phyloP scores from a whole-genome alignment of 352 stramenopile species.

The Thraustochytrium striatum region DNA sequence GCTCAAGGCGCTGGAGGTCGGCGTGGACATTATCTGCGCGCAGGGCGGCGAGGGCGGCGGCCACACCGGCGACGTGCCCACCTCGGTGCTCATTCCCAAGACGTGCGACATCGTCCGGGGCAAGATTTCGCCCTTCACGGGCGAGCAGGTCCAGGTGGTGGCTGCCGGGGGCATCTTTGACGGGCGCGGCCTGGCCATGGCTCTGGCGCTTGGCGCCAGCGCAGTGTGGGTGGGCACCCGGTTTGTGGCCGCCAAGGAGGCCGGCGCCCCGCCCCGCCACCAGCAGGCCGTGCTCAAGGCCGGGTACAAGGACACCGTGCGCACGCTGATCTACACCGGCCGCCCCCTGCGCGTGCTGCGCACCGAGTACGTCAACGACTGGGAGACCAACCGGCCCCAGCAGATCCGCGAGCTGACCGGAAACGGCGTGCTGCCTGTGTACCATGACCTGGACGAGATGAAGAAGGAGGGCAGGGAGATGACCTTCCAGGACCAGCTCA shows the following conservation, averaged over 20 bases:
- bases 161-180: conserved; percentile 48
- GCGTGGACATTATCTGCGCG: conserved; percentile 40
- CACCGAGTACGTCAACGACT: conserved; percentile 43
- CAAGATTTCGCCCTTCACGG: conserved; percentile 17
- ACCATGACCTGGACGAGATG: conserved; percentile 39
- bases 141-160: conserved; percentile 33
- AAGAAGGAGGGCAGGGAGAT: conserved; percentile 43
- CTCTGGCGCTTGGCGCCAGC: conserved; percentile 23
- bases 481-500: conserved; percentile 44
- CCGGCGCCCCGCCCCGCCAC: conserved; percentile 38
- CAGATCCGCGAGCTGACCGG: conserved; percentile 47
- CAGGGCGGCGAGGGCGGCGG: conserved; percentile 47
- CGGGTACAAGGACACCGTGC: conserved; percentile 39
- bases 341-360: conserved; percentile 34
- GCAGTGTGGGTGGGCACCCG: conserved; percentile 38
- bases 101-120: conserved; percentile 14
- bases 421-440: conserved; percentile 31
- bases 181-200: conserved; percentile 41
- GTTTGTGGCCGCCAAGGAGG: conserved; percentile 44
- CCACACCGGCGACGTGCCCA: conserved; percentile 46
- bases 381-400: conserved; percentile 33
- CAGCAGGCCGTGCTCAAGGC: conserved; percentile 46
- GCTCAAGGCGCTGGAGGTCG: conserved; percentile 33
- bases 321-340: conserved; percentile 49
- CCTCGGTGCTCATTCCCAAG: conserved; percentile 44